Evolutionary conservation across 23 red algal genomes (phyloP), one percentile per base, ranked within the genome.

Genomic region (Gracilaria vermiculophylla): DNA sequence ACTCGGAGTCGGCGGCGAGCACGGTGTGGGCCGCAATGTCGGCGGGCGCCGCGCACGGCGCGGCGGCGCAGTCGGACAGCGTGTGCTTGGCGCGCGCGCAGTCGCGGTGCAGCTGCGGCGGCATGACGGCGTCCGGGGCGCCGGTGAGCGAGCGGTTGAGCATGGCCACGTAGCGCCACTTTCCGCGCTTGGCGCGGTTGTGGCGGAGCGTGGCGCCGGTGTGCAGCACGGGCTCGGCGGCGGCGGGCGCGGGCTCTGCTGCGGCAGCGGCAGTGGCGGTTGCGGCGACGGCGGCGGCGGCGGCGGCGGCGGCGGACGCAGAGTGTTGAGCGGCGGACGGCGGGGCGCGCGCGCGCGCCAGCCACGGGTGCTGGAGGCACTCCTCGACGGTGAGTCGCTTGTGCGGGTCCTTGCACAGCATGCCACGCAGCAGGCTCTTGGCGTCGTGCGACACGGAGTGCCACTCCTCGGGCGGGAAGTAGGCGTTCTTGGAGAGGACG

Each of bases 381-480:
- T 94, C 34, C 49, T 90, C 90, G 2, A 87, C 95, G 32, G 90
- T 94, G 15, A 98, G 71, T 1, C 95, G 89, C 28, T 58, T 47
- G 40, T 61, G 61, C 25, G 95, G 95, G 49, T 98, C 90, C 76
- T 93, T 92, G 77, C 80, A 76, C 56, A 98, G 70, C 71, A 98
- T 85, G 51, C 82, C 82, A 2, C 86, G 29, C 45, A 93, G 69
- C 15, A 98, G 84, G 28, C 60, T 72, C 56, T 94, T 94, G 35
- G 90, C 89, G 8, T 93, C 90, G 20, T 75, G 69, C 20, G 78
- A 87, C 35, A 98, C 86, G 37, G 77, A n/a, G 44, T n/a, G 74
- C 90, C 90, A 98, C 52, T 98, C 86, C 20, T 90, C 62, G 3
- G 72, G n/a, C 2, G 89, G 95, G 81, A 98, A 98, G 64, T 91